These are phyloP conservation scores for Termitomyces sp. DNA, from an alignment of 768 basidiomycete genomes.

Conservation along the genomic window DNA sequence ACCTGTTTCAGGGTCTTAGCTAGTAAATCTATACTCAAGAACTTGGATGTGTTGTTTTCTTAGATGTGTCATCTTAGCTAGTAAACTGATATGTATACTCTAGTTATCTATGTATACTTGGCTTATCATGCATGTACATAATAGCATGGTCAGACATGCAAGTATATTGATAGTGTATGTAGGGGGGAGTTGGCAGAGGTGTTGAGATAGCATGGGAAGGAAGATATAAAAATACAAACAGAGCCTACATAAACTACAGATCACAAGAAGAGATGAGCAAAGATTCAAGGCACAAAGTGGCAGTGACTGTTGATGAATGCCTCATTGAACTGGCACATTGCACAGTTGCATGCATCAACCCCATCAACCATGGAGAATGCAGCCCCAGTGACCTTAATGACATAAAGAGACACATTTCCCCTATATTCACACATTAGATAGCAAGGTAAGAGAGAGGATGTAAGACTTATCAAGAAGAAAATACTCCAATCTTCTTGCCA, in stretches of 20 bases:
- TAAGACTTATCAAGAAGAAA: not conserved
- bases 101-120: no score
- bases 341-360: not conserved
- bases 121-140: not conserved
- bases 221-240: not conserved
- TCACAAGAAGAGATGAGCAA: not conserved
- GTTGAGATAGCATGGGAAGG: not conserved
- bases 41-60: no score
- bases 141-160: not conserved
- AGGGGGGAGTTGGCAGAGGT: not conserved
- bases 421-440: not conserved
- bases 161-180: not conserved
- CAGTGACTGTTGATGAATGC: not conserved
- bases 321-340: not conserved
- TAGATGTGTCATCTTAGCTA: no score
- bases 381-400: not conserved
- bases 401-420: not conserved
- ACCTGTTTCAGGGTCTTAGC: not conserved
- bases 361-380: not conserved
- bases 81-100: no score
- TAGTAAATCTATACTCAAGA: not conserved
- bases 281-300: not conserved
- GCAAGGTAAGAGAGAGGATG: not conserved
- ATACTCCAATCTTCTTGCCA: not conserved
- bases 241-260: conserved; percentile 1